phyloP scores from a whole-genome alignment of 2,329 filamentous ascomycete genomes.

The Nannizzia gypsea region DNA sequence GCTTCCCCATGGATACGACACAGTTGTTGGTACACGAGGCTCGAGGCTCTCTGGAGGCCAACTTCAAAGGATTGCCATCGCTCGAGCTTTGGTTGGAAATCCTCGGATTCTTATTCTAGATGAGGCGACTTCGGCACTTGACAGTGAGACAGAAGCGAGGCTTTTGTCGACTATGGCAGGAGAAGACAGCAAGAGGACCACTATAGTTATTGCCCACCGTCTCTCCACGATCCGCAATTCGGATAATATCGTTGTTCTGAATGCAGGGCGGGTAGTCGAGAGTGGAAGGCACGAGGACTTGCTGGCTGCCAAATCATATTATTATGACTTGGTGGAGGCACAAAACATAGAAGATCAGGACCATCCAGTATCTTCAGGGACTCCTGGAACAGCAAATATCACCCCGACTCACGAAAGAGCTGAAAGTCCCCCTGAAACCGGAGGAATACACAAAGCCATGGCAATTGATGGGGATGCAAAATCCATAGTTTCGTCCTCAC shows the following conservation, averaged over 20 bases:
- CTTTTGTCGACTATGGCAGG: slow-evolving; percentile 18
- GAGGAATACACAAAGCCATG: slow-evolving; percentile 8
- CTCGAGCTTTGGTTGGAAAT: slow-evolving; percentile 67
- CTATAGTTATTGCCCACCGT: slow-evolving; percentile 22
- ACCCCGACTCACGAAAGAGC: background rate
- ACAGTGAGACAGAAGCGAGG: slow-evolving; percentile 18
- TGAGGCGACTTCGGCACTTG: slow-evolving; percentile 22
- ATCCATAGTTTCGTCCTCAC: background rate
- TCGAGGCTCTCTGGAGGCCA: slow-evolving; percentile 20
- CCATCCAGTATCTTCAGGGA: background rate
- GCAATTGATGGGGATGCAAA: slow-evolving; percentile 19
- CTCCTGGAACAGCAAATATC: background rate
- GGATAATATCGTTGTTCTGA: slow-evolving; percentile 22
- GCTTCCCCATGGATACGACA: slow-evolving; percentile 41
- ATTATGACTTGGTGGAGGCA: slow-evolving; percentile 36
- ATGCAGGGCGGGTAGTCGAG: slow-evolving; percentile 18
- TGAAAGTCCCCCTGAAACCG: slow-evolving; percentile 11
- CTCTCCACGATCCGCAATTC: slow-evolving; percentile 21
- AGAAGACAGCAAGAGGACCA: slow-evolving; percentile 14
- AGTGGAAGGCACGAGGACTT: slow-evolving; percentile 19
- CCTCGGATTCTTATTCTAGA: slow-evolving; percentile 56
- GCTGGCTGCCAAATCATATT: slow-evolving; percentile 25
- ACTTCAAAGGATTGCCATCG: slow-evolving; percentile 61
- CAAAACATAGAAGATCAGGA: slow-evolving; percentile 14
- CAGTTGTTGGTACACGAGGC: slow-evolving; percentile 47